These are phyloP conservation scores for Fusarium sp. DNA, from an alignment of 2,329 filamentous ascomycete genomes.

Conservation along the genomic window DNA sequence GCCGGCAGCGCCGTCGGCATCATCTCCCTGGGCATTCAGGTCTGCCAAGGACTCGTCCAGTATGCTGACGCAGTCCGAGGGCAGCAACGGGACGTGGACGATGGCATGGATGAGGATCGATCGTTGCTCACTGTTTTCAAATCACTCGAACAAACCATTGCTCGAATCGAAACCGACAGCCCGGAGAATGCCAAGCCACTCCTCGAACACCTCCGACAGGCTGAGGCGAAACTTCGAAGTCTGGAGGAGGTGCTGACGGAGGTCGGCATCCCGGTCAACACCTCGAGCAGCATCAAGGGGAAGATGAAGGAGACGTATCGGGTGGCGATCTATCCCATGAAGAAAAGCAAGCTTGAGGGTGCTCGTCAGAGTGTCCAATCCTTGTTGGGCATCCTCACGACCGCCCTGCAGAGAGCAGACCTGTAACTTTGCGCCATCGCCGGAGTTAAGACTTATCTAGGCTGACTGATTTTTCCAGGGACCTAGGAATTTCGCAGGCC, in stretches of 20 bases:
- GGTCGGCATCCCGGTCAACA: background rate
- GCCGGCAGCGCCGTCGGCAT: constrained; percentile 3
- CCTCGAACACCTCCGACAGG: background rate
- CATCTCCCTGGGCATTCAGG: constrained; percentile 9
- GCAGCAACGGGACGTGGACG: background rate
- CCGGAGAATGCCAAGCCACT: background rate
- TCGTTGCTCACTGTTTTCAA: constrained; percentile 6
- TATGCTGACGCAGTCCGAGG: background rate
- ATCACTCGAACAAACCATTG: background rate
- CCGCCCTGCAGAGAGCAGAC: background rate
- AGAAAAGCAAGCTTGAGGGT: background rate
- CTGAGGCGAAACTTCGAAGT: background rate
- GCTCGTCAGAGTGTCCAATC: background rate
- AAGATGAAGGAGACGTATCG: background rate
- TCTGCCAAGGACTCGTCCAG: constrained; percentile 1
- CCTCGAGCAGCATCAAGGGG: background rate
- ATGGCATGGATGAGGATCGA: background rate
- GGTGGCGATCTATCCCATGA: background rate
- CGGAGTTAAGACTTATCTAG: accelerated
- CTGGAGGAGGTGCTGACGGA: background rate
- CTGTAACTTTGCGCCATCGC: background rate
- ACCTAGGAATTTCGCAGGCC: background rate
- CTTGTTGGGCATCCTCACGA: background rate
- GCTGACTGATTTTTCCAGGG: background rate
- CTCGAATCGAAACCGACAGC: background rate